phyloP scores from a whole-genome alignment of 345 rosid species.

The Geranium rotundifolium region DNA sequence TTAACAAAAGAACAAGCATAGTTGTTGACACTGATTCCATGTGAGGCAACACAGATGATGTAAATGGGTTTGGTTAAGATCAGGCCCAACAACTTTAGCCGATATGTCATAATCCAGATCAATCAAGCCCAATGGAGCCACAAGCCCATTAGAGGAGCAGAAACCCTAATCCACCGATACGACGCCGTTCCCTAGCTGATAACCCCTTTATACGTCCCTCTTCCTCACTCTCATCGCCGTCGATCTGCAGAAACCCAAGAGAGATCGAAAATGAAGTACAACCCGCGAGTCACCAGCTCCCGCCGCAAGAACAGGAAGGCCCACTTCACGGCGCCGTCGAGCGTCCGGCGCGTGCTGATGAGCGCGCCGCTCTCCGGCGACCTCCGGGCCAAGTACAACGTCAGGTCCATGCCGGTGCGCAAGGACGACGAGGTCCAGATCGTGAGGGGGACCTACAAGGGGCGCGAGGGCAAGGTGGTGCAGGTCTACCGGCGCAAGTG shows the following conservation, averaged over 20 bases:
- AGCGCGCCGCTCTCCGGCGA: not conserved
- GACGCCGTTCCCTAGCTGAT: too few species aligned
- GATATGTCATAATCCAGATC: too few species aligned
- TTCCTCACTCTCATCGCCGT: too few species aligned
- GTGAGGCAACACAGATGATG: too few species aligned
- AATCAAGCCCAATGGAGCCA: too few species aligned
- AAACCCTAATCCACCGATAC: too few species aligned
- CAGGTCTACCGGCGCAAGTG: not conserved
- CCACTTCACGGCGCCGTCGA: constrained; percentile 55
- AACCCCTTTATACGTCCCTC: too few species aligned
- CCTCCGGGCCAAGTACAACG: not conserved
- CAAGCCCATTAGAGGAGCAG: too few species aligned
- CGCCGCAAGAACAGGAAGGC: constrained; percentile 24
- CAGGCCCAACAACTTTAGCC: too few species aligned
- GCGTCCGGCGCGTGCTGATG: constrained; percentile 31
- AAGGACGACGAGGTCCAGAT: not conserved
- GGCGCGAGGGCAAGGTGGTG: not conserved
- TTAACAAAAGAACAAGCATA: too few species aligned
- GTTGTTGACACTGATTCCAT: too few species aligned
- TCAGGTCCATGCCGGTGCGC: not conserved
- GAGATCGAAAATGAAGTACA: constrained; percentile 8
- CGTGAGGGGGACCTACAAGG: not conserved
- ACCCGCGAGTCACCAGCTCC: constrained; percentile 58
- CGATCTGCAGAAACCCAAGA: not conserved
- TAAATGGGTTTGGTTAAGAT: too few species aligned